phyloP scores from a whole-genome alignment of 179 eudicot genomes.

The Dionaea muscipula region DNA sequence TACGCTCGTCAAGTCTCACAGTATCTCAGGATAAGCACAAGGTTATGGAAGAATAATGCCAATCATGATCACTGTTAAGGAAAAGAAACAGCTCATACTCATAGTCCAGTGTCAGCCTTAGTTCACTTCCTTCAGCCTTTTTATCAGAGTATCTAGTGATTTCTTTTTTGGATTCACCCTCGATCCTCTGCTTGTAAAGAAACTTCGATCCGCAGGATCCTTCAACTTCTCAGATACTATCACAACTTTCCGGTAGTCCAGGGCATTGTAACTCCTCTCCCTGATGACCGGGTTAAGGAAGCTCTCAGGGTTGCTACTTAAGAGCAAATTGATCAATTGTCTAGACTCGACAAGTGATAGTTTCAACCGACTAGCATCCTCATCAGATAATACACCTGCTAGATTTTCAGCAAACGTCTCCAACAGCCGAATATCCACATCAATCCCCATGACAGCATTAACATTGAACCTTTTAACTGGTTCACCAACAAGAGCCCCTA shows the following conservation, averaged over 20 bases:
- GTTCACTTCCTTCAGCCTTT: slow-evolving; percentile 70
- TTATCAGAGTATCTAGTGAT: slow-evolving; percentile 68
- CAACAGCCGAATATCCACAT: slow-evolving; percentile 55
- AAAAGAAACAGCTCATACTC: slow-evolving; percentile 25
- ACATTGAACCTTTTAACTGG: slow-evolving; percentile 69
- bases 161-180: slow-evolving; percentile 74
- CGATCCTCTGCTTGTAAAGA: slow-evolving; percentile 58
- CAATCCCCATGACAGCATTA: slow-evolving; percentile 71
- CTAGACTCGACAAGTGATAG: slow-evolving; percentile 59
- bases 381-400: slow-evolving; percentile 49
- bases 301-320: slow-evolving; percentile 85
- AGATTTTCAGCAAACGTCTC: slow-evolving; percentile 84
- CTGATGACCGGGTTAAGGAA: slow-evolving; percentile 88
- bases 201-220: slow-evolving; percentile 71
- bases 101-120: slow-evolving; percentile 26
- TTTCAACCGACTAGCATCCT: slow-evolving; percentile 55
- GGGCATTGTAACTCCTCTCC: slow-evolving; percentile 70
- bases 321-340: slow-evolving; percentile 69
- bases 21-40: neutral
- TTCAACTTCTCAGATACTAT: slow-evolving; percentile 64
- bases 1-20: no score
- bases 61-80: slow-evolving; percentile 1
- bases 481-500: slow-evolving; percentile 63
- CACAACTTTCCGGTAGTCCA: slow-evolving; percentile 82
- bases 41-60: neutral